A percentile compares a stretch with the other conserved stretches of the same genome.
These are phyloP conservation scores for Cylindrodendrum hubeiense DNA, from an alignment of 2,329 filamentous ascomycete species.

Conservation along the genomic window DNA sequence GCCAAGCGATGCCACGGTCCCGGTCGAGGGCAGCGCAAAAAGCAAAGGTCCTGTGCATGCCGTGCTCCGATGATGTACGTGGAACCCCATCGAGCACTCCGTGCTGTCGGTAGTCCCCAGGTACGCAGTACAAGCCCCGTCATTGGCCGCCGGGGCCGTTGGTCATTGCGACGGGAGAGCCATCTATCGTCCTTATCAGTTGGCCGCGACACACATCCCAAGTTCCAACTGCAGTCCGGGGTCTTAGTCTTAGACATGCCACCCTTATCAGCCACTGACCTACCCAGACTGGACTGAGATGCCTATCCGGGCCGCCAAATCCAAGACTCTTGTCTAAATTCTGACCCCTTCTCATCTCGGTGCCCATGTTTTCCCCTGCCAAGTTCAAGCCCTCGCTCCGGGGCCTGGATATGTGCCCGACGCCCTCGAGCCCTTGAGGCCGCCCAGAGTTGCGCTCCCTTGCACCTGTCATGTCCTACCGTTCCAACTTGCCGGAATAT, in stretches of 20 bases:
- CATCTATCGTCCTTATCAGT: conserved; percentile 22
- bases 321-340: conserved; percentile 1
- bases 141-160: not conserved
- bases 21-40: not conserved
- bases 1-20: not conserved
- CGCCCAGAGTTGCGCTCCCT: not conserved
- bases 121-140: not conserved
- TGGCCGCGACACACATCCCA: not conserved
- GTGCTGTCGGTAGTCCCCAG: not conserved
- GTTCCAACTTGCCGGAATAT: not conserved
- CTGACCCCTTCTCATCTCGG: conserved; percentile 2
- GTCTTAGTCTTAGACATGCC: conserved; percentile 29
- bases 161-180: not conserved
- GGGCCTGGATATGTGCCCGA: not conserved
- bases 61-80: not conserved
- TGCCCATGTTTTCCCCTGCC: not conserved
- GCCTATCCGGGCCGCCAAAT: conserved; percentile 4
- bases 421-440: not conserved
- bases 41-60: not conserved
- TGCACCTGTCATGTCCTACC: not conserved
- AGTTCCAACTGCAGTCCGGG: conserved; percentile 1
- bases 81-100: not conserved
- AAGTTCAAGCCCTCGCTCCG: not conserved
- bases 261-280: conserved; percentile 42
- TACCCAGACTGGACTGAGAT: conserved; percentile 18